phyloP scores from a whole-genome alignment of 495 filamentous ascomycete genomes.

The Oidiodendron maius region DNA sequence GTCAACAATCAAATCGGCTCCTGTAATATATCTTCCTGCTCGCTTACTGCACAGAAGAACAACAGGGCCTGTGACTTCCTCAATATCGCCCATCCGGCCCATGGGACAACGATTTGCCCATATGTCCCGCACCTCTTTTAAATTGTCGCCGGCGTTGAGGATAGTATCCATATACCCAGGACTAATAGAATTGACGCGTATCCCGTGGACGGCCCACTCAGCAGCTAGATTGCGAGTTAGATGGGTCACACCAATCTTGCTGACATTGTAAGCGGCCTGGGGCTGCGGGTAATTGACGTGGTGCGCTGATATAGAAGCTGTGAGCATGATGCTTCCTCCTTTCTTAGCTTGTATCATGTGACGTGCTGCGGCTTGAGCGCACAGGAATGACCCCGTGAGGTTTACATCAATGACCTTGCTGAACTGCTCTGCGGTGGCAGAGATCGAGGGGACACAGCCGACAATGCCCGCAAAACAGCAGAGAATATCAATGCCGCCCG shows the following conservation, averaged over 20 bases:
- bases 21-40: conserved; percentile 67
- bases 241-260: conserved; percentile 57
- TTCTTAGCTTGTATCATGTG: conserved; percentile 42
- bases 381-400: conserved; percentile 60
- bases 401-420: conserved; percentile 60
- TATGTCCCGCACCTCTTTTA: conserved; percentile 45
- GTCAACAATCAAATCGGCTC: no score
- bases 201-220: conserved; percentile 58
- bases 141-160: conserved; percentile 59
- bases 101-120: conserved; percentile 61
- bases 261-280: conserved; percentile 64
- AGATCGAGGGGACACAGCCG: conserved; percentile 48
- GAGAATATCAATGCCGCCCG: conserved; percentile 53
- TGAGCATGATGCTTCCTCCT: conserved; percentile 59
- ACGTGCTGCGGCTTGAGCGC: conserved; percentile 57
- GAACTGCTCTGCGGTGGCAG: conserved; percentile 50
- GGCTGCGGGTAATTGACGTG: conserved; percentile 52
- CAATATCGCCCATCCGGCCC: conserved; percentile 58
- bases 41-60: conserved; percentile 55
- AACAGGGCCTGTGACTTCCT: conserved; percentile 62
- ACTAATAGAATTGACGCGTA: conserved; percentile 62
- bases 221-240: conserved; percentile 57
- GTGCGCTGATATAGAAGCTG: conserved; percentile 63
- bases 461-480: conserved; percentile 66
- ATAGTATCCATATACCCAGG: conserved; percentile 81